Percentiles rank a stretch among this genome's conserved stretches.
These are phyloP conservation scores for Saccharomycopsis sp. DNA, from an alignment of 805 yeast genomes.

Conservation along the genomic window DNA sequence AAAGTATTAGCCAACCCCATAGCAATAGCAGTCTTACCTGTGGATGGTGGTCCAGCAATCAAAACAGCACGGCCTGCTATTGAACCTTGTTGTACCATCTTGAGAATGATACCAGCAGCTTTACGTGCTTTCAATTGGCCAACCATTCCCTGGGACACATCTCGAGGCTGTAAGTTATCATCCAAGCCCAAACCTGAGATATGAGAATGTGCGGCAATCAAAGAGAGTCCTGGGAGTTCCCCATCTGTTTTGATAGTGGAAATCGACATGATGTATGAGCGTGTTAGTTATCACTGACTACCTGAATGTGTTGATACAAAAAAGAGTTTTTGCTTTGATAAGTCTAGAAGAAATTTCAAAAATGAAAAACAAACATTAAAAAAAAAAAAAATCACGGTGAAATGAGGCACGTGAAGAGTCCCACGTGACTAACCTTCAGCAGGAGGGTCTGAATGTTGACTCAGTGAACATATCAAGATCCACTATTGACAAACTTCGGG, in stretches of 20 bases:
- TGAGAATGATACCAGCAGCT: slow-evolving; percentile 91
- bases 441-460: too few species aligned
- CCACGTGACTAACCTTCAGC: too few species aligned
- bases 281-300: too few species aligned
- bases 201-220: slow-evolving; percentile 97
- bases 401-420: too few species aligned
- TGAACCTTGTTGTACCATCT: slow-evolving; percentile 87
- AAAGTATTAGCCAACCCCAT: slow-evolving; percentile 78
- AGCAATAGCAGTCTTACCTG: slow-evolving; percentile 98
- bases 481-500: too few species aligned
- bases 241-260: slow-evolving; percentile 7
- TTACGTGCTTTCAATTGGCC: slow-evolving; percentile 92
- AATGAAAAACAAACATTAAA: too few species aligned
- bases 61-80: slow-evolving; percentile 96
- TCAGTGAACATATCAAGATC: too few species aligned
- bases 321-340: too few species aligned
- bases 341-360: too few species aligned
- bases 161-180: slow-evolving; percentile 77
- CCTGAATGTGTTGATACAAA: too few species aligned
- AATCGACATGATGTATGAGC: slow-evolving; percentile 9
- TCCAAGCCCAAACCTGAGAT: slow-evolving; percentile 95
- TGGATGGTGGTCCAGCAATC: slow-evolving; percentile 96
- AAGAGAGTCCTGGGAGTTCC: slow-evolving; percentile 20
- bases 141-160: slow-evolving; percentile 87
- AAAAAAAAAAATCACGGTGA: too few species aligned